Percentiles rank a stretch among this genome's conserved stretches.
These are phyloP conservation scores for Populus pruinosa DNA, from an alignment of 345 rosid genomes.

Conservation along the genomic window DNA sequence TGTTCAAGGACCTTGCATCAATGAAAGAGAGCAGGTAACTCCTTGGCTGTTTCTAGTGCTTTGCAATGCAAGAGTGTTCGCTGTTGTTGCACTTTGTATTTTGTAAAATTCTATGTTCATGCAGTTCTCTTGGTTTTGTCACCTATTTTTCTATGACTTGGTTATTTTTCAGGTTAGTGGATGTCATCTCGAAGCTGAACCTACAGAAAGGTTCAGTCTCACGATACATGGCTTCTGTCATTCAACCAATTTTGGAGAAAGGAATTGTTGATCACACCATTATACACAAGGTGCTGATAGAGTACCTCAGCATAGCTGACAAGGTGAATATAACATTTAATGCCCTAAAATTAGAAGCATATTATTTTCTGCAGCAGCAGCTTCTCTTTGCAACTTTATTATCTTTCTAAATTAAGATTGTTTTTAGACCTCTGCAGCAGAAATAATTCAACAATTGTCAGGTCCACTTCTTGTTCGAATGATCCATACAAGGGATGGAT, in stretches of 20 bases:
- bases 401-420: conserved; percentile 22
- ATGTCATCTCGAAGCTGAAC: conserved; percentile 67
- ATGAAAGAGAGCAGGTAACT: conserved; percentile 67
- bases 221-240: conserved; percentile 67
- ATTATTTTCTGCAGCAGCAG: background rate
- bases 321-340: conserved; percentile 43
- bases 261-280: conserved; percentile 90
- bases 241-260: conserved; percentile 92
- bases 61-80: background rate
- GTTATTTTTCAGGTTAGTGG: conserved; percentile 57
- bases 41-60: background rate
- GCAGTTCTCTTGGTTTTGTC: background rate
- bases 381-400: background rate
- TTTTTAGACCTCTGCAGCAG: conserved; percentile 73
- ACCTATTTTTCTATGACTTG: background rate
- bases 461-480: conserved; percentile 86
- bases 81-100: background rate
- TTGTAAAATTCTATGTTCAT: background rate
- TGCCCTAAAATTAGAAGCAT: background rate
- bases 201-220: conserved; percentile 66
- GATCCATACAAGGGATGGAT: conserved; percentile 94
- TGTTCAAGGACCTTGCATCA: conserved; percentile 67
- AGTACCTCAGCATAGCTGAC: conserved; percentile 75
- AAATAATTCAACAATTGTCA: conserved; percentile 65
- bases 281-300: conserved; percentile 69